Evolutionary conservation across 306 rosid genomes (phyloP), one percentile per base, ranked within the genome.

Genomic region (Notholithocarpus densiflorus): DNA sequence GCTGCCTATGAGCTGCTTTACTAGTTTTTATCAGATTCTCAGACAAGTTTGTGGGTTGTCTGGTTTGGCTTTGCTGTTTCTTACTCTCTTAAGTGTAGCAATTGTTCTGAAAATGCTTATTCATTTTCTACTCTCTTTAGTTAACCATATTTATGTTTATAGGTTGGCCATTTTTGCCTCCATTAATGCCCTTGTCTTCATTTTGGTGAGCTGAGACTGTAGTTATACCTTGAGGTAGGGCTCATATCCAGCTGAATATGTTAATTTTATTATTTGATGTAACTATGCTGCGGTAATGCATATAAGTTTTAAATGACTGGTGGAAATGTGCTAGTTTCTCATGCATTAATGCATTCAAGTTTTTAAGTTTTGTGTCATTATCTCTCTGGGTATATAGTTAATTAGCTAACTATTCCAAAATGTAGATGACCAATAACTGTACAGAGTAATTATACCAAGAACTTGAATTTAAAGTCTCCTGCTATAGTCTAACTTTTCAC

Each of bases 361-460:
- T 43, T 32, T 71, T 59, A 76, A 74, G 75, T 78, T 82, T 82
- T 61, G 83, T 27, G 17, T 68, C 71, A 79, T 74, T 81, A 48
- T 75, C 80, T 52, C 75, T 71, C 72, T 77, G 13, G 40, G 43
- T 78, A 17, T 61, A 54, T 48, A 37, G 43, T 12, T 45, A 48
- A 48, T 48, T 12, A 54, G 45, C 45, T 37, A 7, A 2, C 71
- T 80, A 71, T 56, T 78, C 56, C 5, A 76, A 69, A 20, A 75
- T 40, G 72, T 57, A 68, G 32, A 78, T 76, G 34, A 75, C 80
- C 78, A 62, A 56, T 75, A 70, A 66, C 45, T 53, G 26, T 75
- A 26, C 19, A 17, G 66, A 24, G 19, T 15, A 19, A 34, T 24
- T 51, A 6, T 12, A 31, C 48, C 68, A 34, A 84, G 26, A 27